These are phyloP conservation scores for Austropuccinia psidii DNA, from an alignment of 1,284 basidiomycete genomes.

Conservation along the genomic window DNA sequence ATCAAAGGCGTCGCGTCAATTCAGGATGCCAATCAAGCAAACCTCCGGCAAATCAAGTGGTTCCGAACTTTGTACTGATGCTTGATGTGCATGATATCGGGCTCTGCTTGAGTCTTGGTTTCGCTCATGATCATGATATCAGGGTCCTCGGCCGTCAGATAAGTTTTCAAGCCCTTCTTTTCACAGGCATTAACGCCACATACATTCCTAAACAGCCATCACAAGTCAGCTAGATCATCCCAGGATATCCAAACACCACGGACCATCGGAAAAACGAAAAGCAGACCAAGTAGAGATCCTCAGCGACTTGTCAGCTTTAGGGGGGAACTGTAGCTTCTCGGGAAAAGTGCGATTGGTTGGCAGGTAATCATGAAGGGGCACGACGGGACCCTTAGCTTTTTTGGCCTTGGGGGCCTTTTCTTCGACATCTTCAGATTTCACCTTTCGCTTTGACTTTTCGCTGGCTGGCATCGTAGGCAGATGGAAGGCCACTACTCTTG, in stretches of 20 bases:
- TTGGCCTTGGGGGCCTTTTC: neutral
- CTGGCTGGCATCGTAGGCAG: no score
- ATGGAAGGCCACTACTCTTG: no score
- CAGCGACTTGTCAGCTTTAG: neutral
- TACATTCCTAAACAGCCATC: constrained; percentile 15
- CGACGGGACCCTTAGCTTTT: constrained; percentile 21
- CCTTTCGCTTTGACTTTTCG: neutral
- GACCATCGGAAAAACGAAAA: neutral
- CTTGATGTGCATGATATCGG: constrained; percentile 28
- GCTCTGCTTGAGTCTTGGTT: constrained; percentile 26
- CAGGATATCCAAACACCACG: neutral
- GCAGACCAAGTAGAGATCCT: constrained; percentile 23
- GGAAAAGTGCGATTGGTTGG: constrained; percentile 14
- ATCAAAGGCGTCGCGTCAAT: neutral
- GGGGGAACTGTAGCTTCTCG: constrained; percentile 3
- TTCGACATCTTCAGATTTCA: neutral
- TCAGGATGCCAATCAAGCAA: neutral
- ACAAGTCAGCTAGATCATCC: neutral
- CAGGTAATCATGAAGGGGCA: constrained; percentile 6
- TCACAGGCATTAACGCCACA: constrained; percentile 27
- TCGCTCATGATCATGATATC: constrained; percentile 35
- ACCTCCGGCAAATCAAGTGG: neutral
- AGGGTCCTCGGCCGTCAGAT: constrained; percentile 27
- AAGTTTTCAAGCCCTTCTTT: constrained; percentile 31
- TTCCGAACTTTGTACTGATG: constrained; percentile 8